These are phyloP conservation scores for Plasmodium inui DNA, from an alignment of 169 alveolate genomes.

Conservation along the genomic window DNA sequence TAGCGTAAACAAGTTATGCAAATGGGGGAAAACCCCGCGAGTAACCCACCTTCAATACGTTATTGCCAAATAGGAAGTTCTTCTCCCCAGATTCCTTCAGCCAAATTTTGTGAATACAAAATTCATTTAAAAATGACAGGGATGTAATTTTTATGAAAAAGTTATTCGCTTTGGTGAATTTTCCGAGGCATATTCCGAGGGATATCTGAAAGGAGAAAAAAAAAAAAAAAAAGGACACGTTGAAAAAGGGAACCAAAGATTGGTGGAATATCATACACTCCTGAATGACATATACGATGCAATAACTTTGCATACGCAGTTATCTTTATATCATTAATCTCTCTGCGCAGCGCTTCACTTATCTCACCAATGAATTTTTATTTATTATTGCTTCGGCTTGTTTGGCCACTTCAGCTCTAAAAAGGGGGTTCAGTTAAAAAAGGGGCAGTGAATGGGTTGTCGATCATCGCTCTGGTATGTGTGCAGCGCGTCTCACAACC, in stretches of 20 bases:
- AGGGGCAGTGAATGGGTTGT: background rate
- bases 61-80: conserved; percentile 66
- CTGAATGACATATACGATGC: background rate
- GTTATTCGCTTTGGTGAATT: conserved; percentile 68
- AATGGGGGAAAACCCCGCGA: background rate
- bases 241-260: background rate
- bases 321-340: background rate
- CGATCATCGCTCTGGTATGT: background rate
- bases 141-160: conserved; percentile 70
- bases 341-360: background rate
- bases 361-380: conserved; percentile 67
- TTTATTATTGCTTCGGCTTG: conserved; percentile 57
- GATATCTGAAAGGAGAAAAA: conserved; percentile 27
- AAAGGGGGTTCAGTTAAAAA: conserved; percentile 3
- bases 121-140: conserved; percentile 53
- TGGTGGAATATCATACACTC: background rate
- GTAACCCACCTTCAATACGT: conserved; percentile 48
- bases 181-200: conserved; percentile 72
- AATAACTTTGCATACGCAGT: background rate
- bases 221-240: background rate
- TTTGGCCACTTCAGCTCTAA: conserved; percentile 57
- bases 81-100: conserved; percentile 74
- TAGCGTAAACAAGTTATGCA: background rate
- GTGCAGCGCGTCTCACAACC: background rate
- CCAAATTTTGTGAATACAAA: conserved; percentile 76